Evolutionary conservation across 1,139 yeast genomes (phyloP), one percentile per base, ranked within the genome.

Genomic region (Scheffersomyces stambukii): DNA sequence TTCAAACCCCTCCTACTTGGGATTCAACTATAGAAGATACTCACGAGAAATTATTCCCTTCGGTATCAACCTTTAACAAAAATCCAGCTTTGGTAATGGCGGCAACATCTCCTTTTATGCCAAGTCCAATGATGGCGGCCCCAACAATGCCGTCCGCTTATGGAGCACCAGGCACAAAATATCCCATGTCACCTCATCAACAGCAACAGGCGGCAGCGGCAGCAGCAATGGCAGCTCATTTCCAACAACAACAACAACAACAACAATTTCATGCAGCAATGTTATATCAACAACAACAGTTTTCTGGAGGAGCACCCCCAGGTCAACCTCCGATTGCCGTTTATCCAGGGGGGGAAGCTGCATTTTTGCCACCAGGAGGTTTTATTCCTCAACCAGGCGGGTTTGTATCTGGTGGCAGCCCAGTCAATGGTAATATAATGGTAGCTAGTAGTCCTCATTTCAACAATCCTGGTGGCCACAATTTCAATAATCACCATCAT

Each of bases 1-100:
- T 72, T 52, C 66, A 69, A 26, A 81, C 93, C 0, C 81, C 86
- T 4, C 95, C 95, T 30, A 81, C 91, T 0, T 85, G 95, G 95
- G 64, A 67, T 16, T 62, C 69, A 13, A 77, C 81, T 4, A 56
- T 70, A 15, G 81, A 76, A 27, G 75, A 68, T 31, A 62, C 77
- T 2, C 70, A 75, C 50, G 67, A 61, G 33, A 54, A 56, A 14
- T 50, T 71, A 30, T 74, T 74, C 55, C 67, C 76, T 4, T 32
- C 43, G 13, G 30, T 32, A 3, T 16, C 23, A 3, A 17, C 11
- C 12, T n/a, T n/a, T n/a, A n/a, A n/a, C n/a, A n/a, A n/a, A 13
- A 34, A 24, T 18, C 30, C 32, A n/a, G 33, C 1, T 37, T 44
- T 13, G n/a, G n/a, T n/a, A n/a, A n/a, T n/a, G n/a, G n/a, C n/a